Evolutionary conservation across 2,329 filamentous ascomycete species (phyloP).

Genomic region (Zymoseptoria ardabiliae): DNA sequence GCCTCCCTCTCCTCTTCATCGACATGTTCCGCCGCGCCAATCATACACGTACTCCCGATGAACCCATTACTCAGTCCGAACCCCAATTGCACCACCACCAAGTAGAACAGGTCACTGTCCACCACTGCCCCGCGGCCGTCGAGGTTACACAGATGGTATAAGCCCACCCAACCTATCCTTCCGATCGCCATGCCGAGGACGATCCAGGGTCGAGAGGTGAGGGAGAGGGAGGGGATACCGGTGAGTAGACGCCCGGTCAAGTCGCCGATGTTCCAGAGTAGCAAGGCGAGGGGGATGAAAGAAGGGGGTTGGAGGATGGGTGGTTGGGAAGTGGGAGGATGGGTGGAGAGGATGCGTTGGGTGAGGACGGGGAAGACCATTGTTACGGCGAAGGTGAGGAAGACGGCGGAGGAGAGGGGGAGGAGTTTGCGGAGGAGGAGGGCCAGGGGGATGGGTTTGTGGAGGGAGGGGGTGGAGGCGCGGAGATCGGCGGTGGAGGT

Average conservation of each 20-base stretch:
- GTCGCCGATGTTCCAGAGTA: slow-evolving; percentile 91
- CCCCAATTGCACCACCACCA: slow-evolving; percentile 70
- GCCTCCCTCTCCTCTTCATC: slow-evolving; percentile 77
- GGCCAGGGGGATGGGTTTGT: slow-evolving; percentile 47
- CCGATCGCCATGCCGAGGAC: slow-evolving; percentile 62
- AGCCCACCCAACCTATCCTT: slow-evolving; percentile 65
- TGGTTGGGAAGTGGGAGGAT: slow-evolving; percentile 38
- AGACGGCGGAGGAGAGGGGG: slow-evolving; percentile 70
- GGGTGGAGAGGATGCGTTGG: slow-evolving; percentile 38
- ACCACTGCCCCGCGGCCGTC: slow-evolving; percentile 66
- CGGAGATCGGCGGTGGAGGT: not conserved
- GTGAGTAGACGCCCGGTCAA: slow-evolving; percentile 67
- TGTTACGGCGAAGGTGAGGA: slow-evolving; percentile 71
- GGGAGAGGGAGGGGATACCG: slow-evolving; percentile 46
- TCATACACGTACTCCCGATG: slow-evolving; percentile 83
- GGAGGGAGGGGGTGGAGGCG: not conserved
- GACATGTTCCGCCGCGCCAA: slow-evolving; percentile 77
- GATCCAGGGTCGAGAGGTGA: slow-evolving; percentile 56
- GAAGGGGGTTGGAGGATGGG: slow-evolving; percentile 61
- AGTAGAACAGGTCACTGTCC: slow-evolving; percentile 78
- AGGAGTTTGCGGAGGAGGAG: slow-evolving; percentile 68
- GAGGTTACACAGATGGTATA: slow-evolving; percentile 89
- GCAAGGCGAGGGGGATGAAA: slow-evolving; percentile 84
- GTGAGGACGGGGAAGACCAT: slow-evolving; percentile 98
- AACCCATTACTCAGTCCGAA: slow-evolving; percentile 86